Conservation (phyloP, 257 asterid genomes). For the Salvia miltiorrhiza region DNA sequence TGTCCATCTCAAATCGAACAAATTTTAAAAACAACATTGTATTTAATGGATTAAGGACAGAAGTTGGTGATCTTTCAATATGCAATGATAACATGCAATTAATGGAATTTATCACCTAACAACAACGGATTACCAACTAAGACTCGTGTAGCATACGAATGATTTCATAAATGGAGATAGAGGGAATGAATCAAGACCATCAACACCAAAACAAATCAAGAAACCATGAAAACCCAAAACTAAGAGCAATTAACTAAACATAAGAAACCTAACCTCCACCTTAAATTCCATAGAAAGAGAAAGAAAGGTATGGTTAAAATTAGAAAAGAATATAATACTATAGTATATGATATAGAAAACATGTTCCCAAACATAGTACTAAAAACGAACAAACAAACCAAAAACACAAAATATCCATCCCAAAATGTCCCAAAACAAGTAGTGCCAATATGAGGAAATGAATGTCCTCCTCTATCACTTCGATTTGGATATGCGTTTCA, state of each 20-base stretch:
- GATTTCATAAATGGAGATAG: not conserved
- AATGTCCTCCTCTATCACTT: too few relatives aligned
- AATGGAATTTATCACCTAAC: conserved; percentile 26
- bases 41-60: conserved; percentile 6
- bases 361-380: not conserved
- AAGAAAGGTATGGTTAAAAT: not conserved
- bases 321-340: not conserved
- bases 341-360: not conserved
- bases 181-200: not conserved
- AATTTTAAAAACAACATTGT: not conserved
- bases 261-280: not conserved
- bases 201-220: not conserved
- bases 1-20: not conserved
- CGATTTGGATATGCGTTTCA: not conserved
- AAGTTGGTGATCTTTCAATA: conserved; percentile 22
- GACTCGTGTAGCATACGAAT: conserved; percentile 5
- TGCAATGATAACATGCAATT: conserved; percentile 16
- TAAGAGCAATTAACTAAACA: not conserved
- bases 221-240: not conserved
- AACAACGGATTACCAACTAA: conserved; percentile 33
- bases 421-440: not conserved
- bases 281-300: not conserved
- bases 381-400: conserved; percentile 3
- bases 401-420: not conserved
- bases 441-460: not conserved